Evolutionary conservation across 2,329 filamentous ascomycete species (phyloP), one percentile per base, ranked within the genome.

Genomic region (Alternaria sp.): DNA sequence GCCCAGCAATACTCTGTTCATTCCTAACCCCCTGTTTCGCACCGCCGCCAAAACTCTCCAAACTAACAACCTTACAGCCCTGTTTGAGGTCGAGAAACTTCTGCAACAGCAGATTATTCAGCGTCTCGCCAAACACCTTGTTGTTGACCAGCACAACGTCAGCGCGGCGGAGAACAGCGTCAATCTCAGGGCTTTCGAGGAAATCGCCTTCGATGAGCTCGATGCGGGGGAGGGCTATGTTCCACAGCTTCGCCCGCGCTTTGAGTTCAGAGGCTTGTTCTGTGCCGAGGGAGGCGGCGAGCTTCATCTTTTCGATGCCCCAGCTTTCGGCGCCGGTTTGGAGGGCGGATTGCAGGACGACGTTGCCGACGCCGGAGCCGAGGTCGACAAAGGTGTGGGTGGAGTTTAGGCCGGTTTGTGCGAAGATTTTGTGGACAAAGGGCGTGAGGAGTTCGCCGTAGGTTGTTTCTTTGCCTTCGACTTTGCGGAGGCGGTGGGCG

Each of bases 141-240:
- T 99, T 99, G 84, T 99, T 99, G 73, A 98, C 95, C 25, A 99
- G 87, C 18, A 99, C 88, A n/a, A 98, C 94, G 77, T 99, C 96
- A 2, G 96, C 95, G 58, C 90, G 88, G 78, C 91, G 90, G 54
- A 99, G 85, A 8, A 90, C 90, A 23, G 89, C 86, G 63, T 90
- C 86, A 53, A 97, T 93, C 61, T 85, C 85, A 15, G 86, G 79
- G 70, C 91, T 92, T 68, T 89, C 88, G 10, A 94, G 88, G 75
- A 99, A 97, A 77, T 97, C 92, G 62, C 93, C 96, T 46, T 90
- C 85, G 66, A 95, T 88, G 7, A 99, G 88, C 64, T 89, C 87
- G n/a, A 96, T 92, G 63, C 87, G 85, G 65, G 96, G 96, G 2
- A 92, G 88, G 18, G 87, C 85, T 61, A 99, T 85, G 11, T 95